Base-by-base conservation (phyloP, 345 rosid species). In the Corchorus olitorius region DNA sequence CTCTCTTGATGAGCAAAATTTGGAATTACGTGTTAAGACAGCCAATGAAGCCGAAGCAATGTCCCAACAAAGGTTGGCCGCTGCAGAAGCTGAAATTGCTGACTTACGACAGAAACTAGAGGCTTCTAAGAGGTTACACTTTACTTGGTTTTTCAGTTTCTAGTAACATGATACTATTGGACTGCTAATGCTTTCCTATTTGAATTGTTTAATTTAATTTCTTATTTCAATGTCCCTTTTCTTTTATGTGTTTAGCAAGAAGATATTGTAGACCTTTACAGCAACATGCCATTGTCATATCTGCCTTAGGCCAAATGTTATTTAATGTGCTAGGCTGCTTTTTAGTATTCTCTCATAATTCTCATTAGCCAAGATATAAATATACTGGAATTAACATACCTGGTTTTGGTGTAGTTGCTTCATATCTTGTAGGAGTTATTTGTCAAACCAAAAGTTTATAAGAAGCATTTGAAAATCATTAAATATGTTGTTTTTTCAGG, bases 11-110 rank as follows among this genome's bases (percentile, higher is more conserved):
- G 99, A 97, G 85, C 95, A 88, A 78, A 85, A 78, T 75, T 82
- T 97, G 75, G 99, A 97, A 84, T 80, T 87, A 73, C 92, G 94
- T 10, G 99, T 97, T 53, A 97, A 97, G 89, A 88, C 86, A 39
- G 97, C 99, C 74, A 97, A 90, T 83, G 97, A 94, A 88, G 98
- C 97, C 65, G 99, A 97, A 83, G 98, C 99, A 53, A 75, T 84
- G 67, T 92, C 99, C 72, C 99, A 97, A 80, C 98, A 94, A 81
- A 88, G 79, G 86, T 86, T 97, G 79, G 99, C 97, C 79, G 90
- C 97, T 82, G 95, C 97, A 20, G 99, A 97, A 87, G 97, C 98
- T 72, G 99, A 94, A 85, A 92, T 97, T 89, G 95, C 95, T 82
- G 99, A 94, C 73, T 78, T 89, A 85, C 88, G 97, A 81, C 97